Evolutionary conservation across 768 basidiomycete species (phyloP), one percentile per base, ranked within the genome.

Genomic region (Pisolithus orientalis): DNA sequence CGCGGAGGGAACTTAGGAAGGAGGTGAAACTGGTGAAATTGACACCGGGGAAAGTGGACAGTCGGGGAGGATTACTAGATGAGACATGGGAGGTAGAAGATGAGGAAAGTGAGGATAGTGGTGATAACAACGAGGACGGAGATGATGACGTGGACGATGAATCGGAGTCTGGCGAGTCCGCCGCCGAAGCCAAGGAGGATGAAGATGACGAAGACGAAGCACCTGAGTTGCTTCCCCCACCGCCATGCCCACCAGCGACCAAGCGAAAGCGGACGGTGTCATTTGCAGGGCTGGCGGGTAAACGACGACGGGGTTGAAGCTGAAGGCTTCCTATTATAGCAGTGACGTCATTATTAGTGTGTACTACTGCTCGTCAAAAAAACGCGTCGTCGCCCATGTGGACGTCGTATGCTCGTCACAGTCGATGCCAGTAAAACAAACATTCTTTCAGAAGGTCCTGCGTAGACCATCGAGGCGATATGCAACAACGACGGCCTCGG

Each of bases 1-100:
- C 79, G 17, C 74, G 84, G 57, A 89, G 85, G 66, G 87, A 90
- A 62, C 73, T 88, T 63, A 77, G 87, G 55, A 82, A 79, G 57
- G 75, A 69, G 0, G 63, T 72, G 55, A 85, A 83, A 10, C 60
- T 89, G 56, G 80, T 94, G 47, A 83, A 73, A 62, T 66, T 84
- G 56, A 61, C 59, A 5, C 53, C 67, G 13, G 73, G 75, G 0
- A 58, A 40, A 49, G 61, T 68, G 24, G 82, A 82, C 49, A 47
- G 49, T 43, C 70, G 81, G 29, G 65, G 64, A 21, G 64, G 79
- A 16, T 74, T 69, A 44, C 60, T 78, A 52, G 72, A 73, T 16
- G 61, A 56, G 28, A 55, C 57, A 13, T 73, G 74, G 67, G 62
- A 47, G 32, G 70, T 69, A 28, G 68, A 64, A n/a, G 65, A 59